Conservation (phyloP, 805 yeast genomes). For the Wickerhamiella slavikovae region DNA sequence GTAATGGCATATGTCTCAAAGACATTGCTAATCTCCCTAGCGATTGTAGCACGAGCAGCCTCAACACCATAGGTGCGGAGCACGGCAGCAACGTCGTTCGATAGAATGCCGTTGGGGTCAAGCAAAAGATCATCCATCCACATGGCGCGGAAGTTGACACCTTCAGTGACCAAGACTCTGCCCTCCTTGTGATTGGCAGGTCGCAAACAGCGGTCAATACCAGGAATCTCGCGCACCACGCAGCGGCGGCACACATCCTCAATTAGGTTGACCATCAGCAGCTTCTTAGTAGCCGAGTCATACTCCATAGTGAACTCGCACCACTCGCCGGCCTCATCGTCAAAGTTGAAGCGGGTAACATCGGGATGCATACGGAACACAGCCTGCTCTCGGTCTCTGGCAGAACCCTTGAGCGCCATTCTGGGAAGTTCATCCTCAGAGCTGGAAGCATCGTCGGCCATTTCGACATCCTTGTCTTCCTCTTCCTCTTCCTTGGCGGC, state of each 20-base stretch:
- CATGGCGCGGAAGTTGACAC: conserved; percentile 93
- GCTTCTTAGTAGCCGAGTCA: conserved; percentile 70
- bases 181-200: conserved; percentile 52
- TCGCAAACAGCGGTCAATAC: conserved; percentile 81
- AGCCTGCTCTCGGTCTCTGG: conserved; percentile 70
- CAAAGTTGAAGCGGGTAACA: conserved; percentile 69
- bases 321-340: conserved; percentile 77
- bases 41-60: conserved; percentile 96
- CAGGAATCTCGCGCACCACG: conserved; percentile 81
- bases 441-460: not conserved
- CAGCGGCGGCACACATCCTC: conserved; percentile 79
- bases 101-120: conserved; percentile 70
- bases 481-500: conserved; percentile 3
- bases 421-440: not conserved
- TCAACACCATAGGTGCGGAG: conserved; percentile 90
- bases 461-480: conserved; percentile 1
- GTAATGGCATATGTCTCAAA: conserved; percentile 91
- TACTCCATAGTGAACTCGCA: conserved; percentile 75
- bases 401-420: conserved; percentile 31
- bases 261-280: conserved; percentile 90
- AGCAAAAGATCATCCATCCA: conserved; percentile 94
- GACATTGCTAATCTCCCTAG: conserved; percentile 84
- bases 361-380: conserved; percentile 54
- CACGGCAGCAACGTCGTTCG: conserved; percentile 86
- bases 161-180: conserved; percentile 80